phyloP scores from a whole-genome alignment of 176 grass and related monocot genomes.

The Poa annua region DNA sequence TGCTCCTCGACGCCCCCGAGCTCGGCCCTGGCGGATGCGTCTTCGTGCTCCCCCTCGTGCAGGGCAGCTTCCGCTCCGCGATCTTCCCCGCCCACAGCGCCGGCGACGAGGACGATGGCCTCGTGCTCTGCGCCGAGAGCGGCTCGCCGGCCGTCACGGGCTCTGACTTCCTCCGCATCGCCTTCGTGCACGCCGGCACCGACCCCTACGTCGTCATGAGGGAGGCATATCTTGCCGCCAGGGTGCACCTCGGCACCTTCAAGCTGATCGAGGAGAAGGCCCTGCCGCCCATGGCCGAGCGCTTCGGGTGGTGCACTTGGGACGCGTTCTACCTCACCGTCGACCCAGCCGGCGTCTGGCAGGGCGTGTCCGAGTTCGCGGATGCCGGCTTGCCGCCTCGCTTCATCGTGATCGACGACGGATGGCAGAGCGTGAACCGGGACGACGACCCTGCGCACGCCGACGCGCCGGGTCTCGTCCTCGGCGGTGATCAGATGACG shows the following conservation, averaged over 20 bases:
- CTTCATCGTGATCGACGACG: background rate
- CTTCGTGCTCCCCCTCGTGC: slow-evolving; percentile 36
- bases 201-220: slow-evolving; percentile 56
- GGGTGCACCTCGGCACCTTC: background rate
- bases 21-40: slow-evolving; percentile 41
- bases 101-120: slow-evolving; percentile 40
- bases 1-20: slow-evolving; percentile 61
- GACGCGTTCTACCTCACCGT: slow-evolving; percentile 15
- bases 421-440: slow-evolving; percentile 77
- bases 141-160: slow-evolving; percentile 39
- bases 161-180: slow-evolving; percentile 39
- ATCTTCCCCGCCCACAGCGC: slow-evolving; percentile 15
- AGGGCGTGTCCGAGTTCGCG: no score
- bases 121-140: slow-evolving; percentile 34
- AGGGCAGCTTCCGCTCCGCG: no score
- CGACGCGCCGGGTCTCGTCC: slow-evolving; percentile 50
- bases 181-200: slow-evolving; percentile 64
- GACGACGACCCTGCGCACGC: slow-evolving; percentile 50
- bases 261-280: no score
- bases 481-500: slow-evolving; percentile 79
- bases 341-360: slow-evolving; percentile 39
- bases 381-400: no score
- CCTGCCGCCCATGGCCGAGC: no score
- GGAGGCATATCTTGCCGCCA: slow-evolving; percentile 53
- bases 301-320: no score